A percentile compares a stretch with the other conserved stretches of the same genome.
Conservation (phyloP, 2,329 filamentous ascomycete genomes). For the Cladophialophora exuberans region DNA sequence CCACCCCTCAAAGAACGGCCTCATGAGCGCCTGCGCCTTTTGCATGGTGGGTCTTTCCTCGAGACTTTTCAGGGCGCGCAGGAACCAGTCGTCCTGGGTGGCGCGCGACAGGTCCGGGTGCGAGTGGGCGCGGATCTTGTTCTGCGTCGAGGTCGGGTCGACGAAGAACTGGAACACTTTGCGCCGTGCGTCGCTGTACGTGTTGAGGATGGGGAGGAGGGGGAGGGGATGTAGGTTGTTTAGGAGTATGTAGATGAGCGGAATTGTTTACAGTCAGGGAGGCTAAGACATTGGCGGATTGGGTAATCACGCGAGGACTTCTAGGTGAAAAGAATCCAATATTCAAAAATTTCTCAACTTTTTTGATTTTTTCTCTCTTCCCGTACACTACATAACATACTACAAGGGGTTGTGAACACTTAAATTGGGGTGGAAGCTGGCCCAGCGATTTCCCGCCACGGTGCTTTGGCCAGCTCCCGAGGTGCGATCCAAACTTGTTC, state of each 20-base stretch:
- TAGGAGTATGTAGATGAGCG: neutral
- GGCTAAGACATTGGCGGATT: neutral
- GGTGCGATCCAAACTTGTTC: conserved; percentile 25
- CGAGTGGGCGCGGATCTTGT: conserved; percentile 18
- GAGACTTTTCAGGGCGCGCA: conserved; percentile 4
- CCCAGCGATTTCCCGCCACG: conserved; percentile 34
- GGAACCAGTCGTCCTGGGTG: conserved; percentile 16
- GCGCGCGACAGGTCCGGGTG: neutral
- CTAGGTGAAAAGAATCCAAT: too few species aligned
- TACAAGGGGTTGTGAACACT: too few species aligned
- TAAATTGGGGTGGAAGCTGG: conserved; percentile 23
- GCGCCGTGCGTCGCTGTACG: conserved; percentile 16
- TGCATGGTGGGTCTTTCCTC: conserved; percentile 6
- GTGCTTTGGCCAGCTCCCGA: conserved; percentile 32
- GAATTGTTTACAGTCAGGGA: neutral
- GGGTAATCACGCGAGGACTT: too few species aligned
- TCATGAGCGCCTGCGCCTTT: conserved; percentile 9
- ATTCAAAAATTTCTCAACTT: too few species aligned
- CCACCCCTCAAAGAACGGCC: conserved; percentile 20
- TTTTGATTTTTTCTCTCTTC: neutral
- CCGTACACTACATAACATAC: too few species aligned
- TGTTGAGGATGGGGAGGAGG: too few species aligned
- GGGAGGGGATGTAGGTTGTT: conserved; percentile 13
- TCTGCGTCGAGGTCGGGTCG: conserved; percentile 18
- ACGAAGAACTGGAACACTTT: conserved; percentile 25